A percentile compares a stretch with the other conserved stretches of the same genome.
phyloP scores from a whole-genome alignment of 768 basidiomycete genomes.

The Dentipellis fragilis region DNA sequence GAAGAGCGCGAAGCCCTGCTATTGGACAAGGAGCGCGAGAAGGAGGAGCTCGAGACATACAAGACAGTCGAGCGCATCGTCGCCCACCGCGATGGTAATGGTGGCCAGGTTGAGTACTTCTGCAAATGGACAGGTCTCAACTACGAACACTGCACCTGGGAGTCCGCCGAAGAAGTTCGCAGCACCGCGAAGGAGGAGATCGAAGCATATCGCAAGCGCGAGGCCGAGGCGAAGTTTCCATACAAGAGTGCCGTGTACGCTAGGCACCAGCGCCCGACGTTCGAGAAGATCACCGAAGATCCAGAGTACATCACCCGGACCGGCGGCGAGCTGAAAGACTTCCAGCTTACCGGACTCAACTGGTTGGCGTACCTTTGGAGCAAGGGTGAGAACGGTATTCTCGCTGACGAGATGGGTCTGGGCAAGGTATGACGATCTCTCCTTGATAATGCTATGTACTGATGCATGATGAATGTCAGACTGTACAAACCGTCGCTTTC shows the following conservation, averaged over 20 bases:
- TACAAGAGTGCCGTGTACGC: conserved; percentile 70
- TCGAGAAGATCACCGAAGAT: conserved; percentile 77
- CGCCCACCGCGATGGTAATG: conserved; percentile 56
- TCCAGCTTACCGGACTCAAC: conserved; percentile 95
- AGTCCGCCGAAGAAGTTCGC: conserved; percentile 70
- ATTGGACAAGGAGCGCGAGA: conserved; percentile 84
- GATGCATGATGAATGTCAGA: conserved; percentile 31
- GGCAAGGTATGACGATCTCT: conserved; percentile 55
- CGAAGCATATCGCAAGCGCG: conserved; percentile 67
- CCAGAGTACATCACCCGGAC: conserved; percentile 74
- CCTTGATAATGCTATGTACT: conserved; percentile 8
- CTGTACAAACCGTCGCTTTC: conserved; percentile 93
- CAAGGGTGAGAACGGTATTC: conserved; percentile 89
- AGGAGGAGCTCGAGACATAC: conserved; percentile 85
- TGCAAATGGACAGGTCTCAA: conserved; percentile 94
- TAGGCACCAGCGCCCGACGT: conserved; percentile 60
- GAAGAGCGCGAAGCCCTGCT: conserved; percentile 88
- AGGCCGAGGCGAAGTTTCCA: conserved; percentile 73
- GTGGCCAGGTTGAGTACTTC: conserved; percentile 70
- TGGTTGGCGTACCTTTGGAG: conserved; percentile 98
- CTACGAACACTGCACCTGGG: conserved; percentile 97
- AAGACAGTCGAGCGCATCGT: conserved; percentile 90
- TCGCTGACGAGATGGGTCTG: conserved; percentile 99
- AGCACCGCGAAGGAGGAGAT: conserved; percentile 71
- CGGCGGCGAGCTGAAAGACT: conserved; percentile 89